phyloP scores from a whole-genome alignment of 768 basidiomycete genomes.

The Trametopsis cervina region DNA sequence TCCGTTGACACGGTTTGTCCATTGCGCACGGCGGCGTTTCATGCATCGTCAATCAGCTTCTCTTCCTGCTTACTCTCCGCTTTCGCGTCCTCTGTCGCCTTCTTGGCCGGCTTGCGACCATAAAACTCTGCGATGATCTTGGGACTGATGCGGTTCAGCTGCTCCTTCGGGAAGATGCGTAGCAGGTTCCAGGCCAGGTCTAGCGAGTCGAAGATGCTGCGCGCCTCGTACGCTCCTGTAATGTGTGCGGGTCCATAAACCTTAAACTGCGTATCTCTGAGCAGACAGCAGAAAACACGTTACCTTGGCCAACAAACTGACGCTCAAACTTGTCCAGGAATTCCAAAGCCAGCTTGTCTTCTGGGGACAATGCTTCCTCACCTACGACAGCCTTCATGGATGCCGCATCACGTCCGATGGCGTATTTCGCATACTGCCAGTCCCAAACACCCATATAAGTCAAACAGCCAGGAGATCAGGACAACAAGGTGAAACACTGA shows the following conservation, averaged over 20 bases:
- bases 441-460: constrained; percentile 5
- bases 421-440: constrained; percentile 91
- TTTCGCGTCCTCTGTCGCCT: constrained; percentile 43
- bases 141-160: constrained; percentile 95
- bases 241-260: constrained; percentile 1
- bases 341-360: constrained; percentile 95
- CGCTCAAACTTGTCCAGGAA: constrained; percentile 98
- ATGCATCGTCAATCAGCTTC: constrained; percentile 55
- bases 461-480: not conserved
- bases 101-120: constrained; percentile 72
- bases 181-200: constrained; percentile 96
- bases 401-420: constrained; percentile 94
- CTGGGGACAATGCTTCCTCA: constrained; percentile 90
- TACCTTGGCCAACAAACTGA: constrained; percentile 95
- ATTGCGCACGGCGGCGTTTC: constrained; percentile 4
- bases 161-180: constrained; percentile 98
- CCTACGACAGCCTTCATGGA: constrained; percentile 99
- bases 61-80: constrained; percentile 38
- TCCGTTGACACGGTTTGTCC: not conserved
- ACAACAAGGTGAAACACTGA: constrained; percentile 35
- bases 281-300: constrained; percentile 17
- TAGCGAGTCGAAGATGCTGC: constrained; percentile 94
- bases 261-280: not conserved
- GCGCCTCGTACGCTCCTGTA: constrained; percentile 88
- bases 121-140: constrained; percentile 95